A percentile compares a stretch with the other conserved stretches of the same genome.
phyloP scores from a whole-genome alignment of 768 basidiomycete genomes.

The Sarcomyxa edulis region DNA sequence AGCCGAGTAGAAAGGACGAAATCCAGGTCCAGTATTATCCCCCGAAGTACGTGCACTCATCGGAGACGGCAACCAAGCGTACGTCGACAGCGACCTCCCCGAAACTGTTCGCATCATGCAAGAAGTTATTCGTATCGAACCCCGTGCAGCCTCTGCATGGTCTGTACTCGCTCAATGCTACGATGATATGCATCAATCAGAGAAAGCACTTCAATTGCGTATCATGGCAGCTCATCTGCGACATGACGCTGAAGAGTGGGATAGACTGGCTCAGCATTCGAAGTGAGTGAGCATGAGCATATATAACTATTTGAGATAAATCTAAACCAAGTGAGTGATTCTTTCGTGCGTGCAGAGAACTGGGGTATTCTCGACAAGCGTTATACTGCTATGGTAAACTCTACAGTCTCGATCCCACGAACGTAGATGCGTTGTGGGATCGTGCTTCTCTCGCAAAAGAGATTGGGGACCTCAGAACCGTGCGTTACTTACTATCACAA shows the following conservation, averaged over 20 bases:
- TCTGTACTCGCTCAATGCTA: slow-evolving; percentile 83
- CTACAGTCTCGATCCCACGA: slow-evolving; percentile 69
- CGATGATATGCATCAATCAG: slow-evolving; percentile 59
- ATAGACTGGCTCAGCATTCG: slow-evolving; percentile 68
- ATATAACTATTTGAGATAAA: neutral
- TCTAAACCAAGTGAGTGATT: no score
- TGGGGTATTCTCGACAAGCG: slow-evolving; percentile 79
- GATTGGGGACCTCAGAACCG: slow-evolving; percentile 63
- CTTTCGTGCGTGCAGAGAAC: slow-evolving; percentile 40
- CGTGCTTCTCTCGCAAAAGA: slow-evolving; percentile 77
- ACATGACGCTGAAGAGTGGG: slow-evolving; percentile 86
- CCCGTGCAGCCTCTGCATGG: slow-evolving; percentile 81
- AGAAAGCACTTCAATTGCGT: slow-evolving; percentile 74
- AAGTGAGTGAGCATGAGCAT: slow-evolving; percentile 35
- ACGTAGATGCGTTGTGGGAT: slow-evolving; percentile 87
- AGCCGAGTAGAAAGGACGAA: slow-evolving; percentile 41
- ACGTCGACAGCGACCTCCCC: slow-evolving; percentile 61
- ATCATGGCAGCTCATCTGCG: slow-evolving; percentile 90
- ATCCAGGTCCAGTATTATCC: slow-evolving; percentile 51
- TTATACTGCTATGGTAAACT: slow-evolving; percentile 90
- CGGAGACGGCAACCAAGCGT: slow-evolving; percentile 84
- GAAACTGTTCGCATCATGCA: slow-evolving; percentile 78
- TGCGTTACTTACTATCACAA: slow-evolving; percentile 29
- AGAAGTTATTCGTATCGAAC: slow-evolving; percentile 93
- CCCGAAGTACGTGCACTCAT: slow-evolving; percentile 70